Conservation (phyloP, 75 land plant genomes). For the Chamaecyparis obtusa region DNA sequence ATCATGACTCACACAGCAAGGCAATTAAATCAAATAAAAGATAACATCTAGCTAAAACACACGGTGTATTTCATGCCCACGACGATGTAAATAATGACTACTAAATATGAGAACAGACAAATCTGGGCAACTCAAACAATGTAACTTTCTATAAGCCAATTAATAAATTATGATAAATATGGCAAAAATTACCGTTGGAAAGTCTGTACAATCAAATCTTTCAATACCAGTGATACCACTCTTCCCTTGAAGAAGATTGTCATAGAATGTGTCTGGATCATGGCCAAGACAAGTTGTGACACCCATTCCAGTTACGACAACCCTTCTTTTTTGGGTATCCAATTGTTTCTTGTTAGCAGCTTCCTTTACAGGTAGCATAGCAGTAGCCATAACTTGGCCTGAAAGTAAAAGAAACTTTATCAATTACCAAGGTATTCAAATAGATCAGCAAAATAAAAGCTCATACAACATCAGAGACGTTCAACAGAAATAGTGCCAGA, state of each 20-base stretch:
- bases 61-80: background rate
- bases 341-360: conserved; percentile 41
- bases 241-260: conserved; percentile 82
- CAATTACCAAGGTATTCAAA: background rate
- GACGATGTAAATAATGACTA: background rate
- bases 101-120: background rate
- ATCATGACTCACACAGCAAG: background rate
- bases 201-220: conserved; percentile 76
- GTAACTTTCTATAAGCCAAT: background rate
- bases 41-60: background rate
- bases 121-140: background rate
- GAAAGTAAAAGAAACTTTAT: conserved; percentile 11
- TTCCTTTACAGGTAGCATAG: conserved; percentile 62
- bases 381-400: conserved; percentile 66
- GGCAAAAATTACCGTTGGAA: conserved; percentile 60
- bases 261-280: conserved; percentile 77
- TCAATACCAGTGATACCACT: conserved; percentile 93
- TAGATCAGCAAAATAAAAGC: background rate
- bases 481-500: background rate
- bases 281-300: conserved; percentile 74
- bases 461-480: background rate
- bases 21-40: background rate
- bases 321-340: conserved; percentile 62
- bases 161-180: background rate
- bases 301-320: conserved; percentile 95